Conservation (phyloP, 2,329 filamentous ascomycete genomes). For the Trichoderma endophyticum region DNA sequence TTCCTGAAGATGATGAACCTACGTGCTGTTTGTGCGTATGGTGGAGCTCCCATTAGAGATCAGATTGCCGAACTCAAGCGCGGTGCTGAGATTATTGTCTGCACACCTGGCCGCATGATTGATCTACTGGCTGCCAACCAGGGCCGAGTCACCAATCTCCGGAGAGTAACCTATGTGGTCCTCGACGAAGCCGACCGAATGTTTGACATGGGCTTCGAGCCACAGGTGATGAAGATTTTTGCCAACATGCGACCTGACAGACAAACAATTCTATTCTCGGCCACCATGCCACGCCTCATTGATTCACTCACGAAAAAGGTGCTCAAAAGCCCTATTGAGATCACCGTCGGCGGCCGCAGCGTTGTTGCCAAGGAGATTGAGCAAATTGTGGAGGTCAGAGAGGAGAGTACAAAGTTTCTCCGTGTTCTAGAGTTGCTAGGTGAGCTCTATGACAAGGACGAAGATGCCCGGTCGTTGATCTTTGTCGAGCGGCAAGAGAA, state of each 20-base stretch:
- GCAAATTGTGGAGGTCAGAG: constrained; percentile 84
- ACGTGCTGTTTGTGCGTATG: constrained; percentile 87
- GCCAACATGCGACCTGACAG: constrained; percentile 86
- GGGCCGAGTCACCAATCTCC: constrained; percentile 88
- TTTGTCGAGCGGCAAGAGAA: constrained; percentile 93
- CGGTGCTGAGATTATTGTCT: constrained; percentile 91
- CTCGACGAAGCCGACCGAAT: constrained; percentile 97
- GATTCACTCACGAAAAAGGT: constrained; percentile 87
- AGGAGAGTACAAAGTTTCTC: constrained; percentile 78
- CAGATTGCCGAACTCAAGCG: constrained; percentile 96
- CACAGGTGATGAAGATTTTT: constrained; percentile 96
- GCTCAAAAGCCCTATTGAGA: constrained; percentile 80
- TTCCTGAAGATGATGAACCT: constrained; percentile 85
- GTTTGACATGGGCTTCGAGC: constrained; percentile 99
- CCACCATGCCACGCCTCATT: constrained; percentile 92
- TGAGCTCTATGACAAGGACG: constrained; percentile 79
- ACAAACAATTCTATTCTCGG: constrained; percentile 93
- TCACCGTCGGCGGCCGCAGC: constrained; percentile 84
- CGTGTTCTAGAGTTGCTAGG: constrained; percentile 83
- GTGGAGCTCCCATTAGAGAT: constrained; percentile 92
- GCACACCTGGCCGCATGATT: constrained; percentile 92
- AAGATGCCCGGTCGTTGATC: constrained; percentile 84
- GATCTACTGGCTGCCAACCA: constrained; percentile 91
- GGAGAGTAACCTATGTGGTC: constrained; percentile 87
- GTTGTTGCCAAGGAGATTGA: constrained; percentile 90